Base-by-base conservation (phyloP, 2,329 filamentous ascomycete genomes). In the Penicillium verrucosum region DNA sequence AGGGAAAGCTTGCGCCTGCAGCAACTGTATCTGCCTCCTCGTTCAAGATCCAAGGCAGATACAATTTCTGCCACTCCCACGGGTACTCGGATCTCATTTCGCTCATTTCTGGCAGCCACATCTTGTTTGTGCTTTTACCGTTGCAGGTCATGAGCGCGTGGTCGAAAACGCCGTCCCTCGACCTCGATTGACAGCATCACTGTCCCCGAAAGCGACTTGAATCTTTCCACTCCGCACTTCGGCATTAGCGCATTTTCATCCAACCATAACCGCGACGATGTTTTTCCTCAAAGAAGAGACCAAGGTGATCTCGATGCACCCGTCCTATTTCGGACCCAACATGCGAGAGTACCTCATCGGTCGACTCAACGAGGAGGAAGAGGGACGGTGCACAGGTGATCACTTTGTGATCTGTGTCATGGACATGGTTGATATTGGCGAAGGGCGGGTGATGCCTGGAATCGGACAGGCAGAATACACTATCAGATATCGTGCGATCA, bases 341-440 rank as follows among this genome's bases (percentile, higher is more conserved):
- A 95, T 97, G 81, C 88, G 93, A 68, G 89, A 95, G 66, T 87
- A 96, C 68, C 89, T 99, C 40, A 93, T 89, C 50, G 88, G 89
- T 66, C 92, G 93, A 75, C 85, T 99, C 29, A 84, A 96, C 63
- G 88, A 90, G 70, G 93, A 97, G 72, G 91, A 97, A 60, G 94
- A 99, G 78, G 94, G 94, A 25, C 93, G 90, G 41, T 97, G 92
- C 76, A 94, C 92, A 3, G 94, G 94, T 57, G 91, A 90, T 73
- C 97, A 96, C 81, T 97, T 94, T 76, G 95, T 99, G 71, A 94
- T 99, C 68, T 94, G 92, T 71, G 95, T 99, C 69, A 93, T 99
- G 85, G 92, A 97, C 75, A 90, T 92, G 47, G 92, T 95, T 69
- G 90, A 97, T 66, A 93, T 97, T 69, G 95, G 91, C 16, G 92